Conservation (phyloP, 2,329 filamentous ascomycete genomes). For the Fusarium sulawesiense region DNA sequence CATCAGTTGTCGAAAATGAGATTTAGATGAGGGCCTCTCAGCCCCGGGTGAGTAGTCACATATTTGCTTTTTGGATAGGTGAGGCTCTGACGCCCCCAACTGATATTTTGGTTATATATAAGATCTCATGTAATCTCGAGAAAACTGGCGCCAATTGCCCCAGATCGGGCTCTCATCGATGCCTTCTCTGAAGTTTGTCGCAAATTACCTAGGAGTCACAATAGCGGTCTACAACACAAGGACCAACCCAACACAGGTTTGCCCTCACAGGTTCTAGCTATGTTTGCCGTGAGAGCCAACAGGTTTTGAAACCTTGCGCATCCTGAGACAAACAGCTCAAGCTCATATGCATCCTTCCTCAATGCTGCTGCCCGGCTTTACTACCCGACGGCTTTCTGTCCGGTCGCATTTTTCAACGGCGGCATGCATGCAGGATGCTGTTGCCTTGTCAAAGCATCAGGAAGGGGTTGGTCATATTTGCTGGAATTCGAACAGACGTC, state of each 20-base stretch:
- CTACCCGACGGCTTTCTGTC: background rate
- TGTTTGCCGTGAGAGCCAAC: background rate
- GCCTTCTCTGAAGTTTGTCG: background rate
- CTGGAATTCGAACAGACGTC: too few relatives aligned
- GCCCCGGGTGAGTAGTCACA: background rate
- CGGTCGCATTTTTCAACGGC: background rate
- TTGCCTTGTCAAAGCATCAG: background rate
- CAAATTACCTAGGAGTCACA: background rate
- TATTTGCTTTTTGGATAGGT: slow-evolving; percentile 1
- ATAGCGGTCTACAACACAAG: slow-evolving; percentile 12
- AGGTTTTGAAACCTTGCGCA: too few relatives aligned
- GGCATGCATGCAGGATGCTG: background rate
- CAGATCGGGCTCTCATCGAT: background rate
- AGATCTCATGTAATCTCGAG: background rate
- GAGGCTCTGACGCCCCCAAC: background rate
- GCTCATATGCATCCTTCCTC: background rate
- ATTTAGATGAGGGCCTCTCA: background rate
- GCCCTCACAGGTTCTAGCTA: background rate
- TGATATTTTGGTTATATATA: background rate
- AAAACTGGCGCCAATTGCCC: background rate
- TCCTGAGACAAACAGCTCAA: background rate
- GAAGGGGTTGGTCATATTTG: background rate
- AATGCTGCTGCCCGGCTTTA: background rate
- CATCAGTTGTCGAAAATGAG: background rate
- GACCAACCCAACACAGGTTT: too few relatives aligned